Evolutionary conservation across 2,329 filamentous ascomycete genomes (phyloP).

Genomic region (Sarocladium oryzae): DNA sequence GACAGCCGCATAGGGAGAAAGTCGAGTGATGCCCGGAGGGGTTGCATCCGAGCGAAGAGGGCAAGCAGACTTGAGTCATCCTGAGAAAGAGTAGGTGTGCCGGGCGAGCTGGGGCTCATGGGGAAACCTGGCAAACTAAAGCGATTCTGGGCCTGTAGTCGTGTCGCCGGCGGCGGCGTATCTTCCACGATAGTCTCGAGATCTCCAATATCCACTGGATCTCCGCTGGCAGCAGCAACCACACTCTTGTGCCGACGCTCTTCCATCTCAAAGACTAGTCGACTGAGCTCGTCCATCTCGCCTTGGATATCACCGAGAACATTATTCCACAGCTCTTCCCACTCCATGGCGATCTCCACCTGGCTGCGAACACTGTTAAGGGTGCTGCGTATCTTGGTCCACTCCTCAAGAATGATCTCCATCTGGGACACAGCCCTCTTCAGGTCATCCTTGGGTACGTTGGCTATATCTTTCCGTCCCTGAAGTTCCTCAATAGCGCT

Average conservation of each 20-base stretch:
- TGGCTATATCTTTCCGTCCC: conserved; percentile 65
- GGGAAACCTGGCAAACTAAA: conserved; percentile 63
- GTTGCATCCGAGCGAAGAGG: conserved; percentile 92
- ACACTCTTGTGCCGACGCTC: conserved; percentile 82
- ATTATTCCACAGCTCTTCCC: conserved; percentile 94
- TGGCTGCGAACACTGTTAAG: conserved; percentile 78
- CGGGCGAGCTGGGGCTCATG: conserved; percentile 53
- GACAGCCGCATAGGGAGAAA: conserved; percentile 93
- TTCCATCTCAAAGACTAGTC: conserved; percentile 95
- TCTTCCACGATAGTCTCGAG: conserved; percentile 92
- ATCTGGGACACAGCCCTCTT: conserved; percentile 76
- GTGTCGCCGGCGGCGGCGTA: conserved; percentile 50
- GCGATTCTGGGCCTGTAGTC: conserved; percentile 53
- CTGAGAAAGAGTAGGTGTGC: conserved; percentile 50
- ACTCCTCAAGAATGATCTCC: conserved; percentile 78
- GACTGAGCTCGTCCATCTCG: conserved; percentile 72
- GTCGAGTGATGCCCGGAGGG: conserved; percentile 83
- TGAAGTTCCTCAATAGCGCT: conserved; percentile 91
- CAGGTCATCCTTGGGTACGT: conserved; percentile 65
- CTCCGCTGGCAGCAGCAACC: conserved; percentile 53
- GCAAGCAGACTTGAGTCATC: conserved; percentile 86
- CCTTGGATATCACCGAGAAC: conserved; percentile 89
- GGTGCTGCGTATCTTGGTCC: conserved; percentile 72
- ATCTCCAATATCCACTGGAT: conserved; percentile 74
- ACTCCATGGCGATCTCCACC: conserved; percentile 97